phyloP scores from a whole-genome alignment of 768 basidiomycete species.

The Boletus pseudo-olivaceus region DNA sequence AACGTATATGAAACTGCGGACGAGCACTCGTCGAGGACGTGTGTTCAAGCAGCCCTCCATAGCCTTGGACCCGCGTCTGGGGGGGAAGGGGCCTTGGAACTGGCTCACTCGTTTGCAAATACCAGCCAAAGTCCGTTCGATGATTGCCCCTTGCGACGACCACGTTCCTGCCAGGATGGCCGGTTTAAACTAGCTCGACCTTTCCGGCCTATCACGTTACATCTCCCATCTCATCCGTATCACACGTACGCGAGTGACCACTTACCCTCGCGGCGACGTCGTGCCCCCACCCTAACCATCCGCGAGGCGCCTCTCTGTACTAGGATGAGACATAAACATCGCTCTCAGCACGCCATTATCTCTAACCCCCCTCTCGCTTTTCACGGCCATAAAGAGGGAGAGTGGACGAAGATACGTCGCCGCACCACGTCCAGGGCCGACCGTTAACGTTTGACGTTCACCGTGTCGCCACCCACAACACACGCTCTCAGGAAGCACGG shows the following conservation, averaged over 20 bases:
- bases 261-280: slow-evolving; percentile 1
- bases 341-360: no score
- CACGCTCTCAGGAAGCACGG: slow-evolving; percentile 1
- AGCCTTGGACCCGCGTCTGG: neutral
- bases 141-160: neutral
- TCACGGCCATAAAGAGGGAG: neutral
- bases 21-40: neutral
- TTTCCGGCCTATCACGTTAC: neutral
- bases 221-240: no score
- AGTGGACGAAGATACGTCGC: neutral
- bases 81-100: neutral
- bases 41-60: neutral
- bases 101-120: neutral
- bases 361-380: no score
- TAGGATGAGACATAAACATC: no score
- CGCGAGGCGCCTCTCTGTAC: no score
- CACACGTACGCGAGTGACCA: neutral
- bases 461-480: neutral
- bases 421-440: neutral
- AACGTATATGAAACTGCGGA: neutral
- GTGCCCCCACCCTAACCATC: neutral
- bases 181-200: neutral
- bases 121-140: neutral
- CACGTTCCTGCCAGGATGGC: neutral
- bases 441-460: neutral